Conservation (phyloP, 495 filamentous ascomycete species). For the Neurospora tetraspora region DNA sequence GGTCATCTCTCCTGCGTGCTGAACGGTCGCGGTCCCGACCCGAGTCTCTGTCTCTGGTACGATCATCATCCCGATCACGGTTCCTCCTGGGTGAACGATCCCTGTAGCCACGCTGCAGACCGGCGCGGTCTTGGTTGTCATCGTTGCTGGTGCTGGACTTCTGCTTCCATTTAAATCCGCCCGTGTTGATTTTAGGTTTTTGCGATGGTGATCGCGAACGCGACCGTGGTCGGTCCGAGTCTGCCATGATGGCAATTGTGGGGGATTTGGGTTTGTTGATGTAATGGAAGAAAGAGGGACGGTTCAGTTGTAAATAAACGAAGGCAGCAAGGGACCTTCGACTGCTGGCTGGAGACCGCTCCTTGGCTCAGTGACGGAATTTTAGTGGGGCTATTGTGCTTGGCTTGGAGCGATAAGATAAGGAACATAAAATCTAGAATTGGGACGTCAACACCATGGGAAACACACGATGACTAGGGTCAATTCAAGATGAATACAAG, state of each 20-base stretch:
- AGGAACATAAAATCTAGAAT: neutral
- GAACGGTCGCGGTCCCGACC: slow-evolving; percentile 14
- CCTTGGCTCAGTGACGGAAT: slow-evolving; percentile 2
- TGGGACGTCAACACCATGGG: neutral
- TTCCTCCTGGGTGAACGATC: slow-evolving; percentile 32
- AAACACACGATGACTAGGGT: neutral
- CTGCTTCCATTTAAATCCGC: slow-evolving; percentile 60
- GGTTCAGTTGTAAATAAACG: neutral
- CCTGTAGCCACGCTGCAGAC: slow-evolving; percentile 45
- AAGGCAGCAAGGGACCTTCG: neutral
- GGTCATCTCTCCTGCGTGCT: slow-evolving; percentile 6
- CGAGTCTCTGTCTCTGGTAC: slow-evolving; percentile 13
- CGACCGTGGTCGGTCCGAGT: slow-evolving; percentile 25
- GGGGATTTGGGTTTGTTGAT: neutral
- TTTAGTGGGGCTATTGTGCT: slow-evolving; percentile 12
- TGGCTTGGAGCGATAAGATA: neutral
- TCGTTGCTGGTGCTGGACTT: slow-evolving; percentile 43
- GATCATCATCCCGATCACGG: slow-evolving; percentile 22
- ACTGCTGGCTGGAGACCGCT: neutral
- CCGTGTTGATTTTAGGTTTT: slow-evolving; percentile 32
- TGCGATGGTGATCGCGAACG: slow-evolving; percentile 24
- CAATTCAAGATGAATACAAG: neutral
- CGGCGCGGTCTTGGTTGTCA: slow-evolving; percentile 34
- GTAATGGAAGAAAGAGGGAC: neutral
- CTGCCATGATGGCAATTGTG: slow-evolving; percentile 16